Evolutionary conservation across 2,329 filamentous ascomycete species (phyloP).

Genomic region (Cordyceps farinosa): DNA sequence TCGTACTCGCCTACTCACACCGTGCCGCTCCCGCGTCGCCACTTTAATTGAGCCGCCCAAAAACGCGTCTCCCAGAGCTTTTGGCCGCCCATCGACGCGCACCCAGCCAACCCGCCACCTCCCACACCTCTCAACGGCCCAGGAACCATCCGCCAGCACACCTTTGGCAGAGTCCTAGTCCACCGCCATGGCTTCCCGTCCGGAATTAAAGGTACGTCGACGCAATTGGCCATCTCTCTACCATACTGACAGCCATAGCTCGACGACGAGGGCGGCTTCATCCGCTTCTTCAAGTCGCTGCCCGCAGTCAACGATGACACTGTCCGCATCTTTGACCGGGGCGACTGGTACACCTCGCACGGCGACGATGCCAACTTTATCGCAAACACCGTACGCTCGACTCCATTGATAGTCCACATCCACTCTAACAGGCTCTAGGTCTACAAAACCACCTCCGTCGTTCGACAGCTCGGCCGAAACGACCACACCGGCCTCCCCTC

Average conservation of each 20-base stretch:
- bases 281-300: slow-evolving; percentile 90
- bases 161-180: not conserved
- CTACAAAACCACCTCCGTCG: slow-evolving; percentile 95
- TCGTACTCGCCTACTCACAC: not conserved
- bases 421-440: slow-evolving; percentile 48
- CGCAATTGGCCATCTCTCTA: not conserved
- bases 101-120: not conserved
- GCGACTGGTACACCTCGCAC: slow-evolving; percentile 95
- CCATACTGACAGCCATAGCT: slow-evolving; percentile 51
- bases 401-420: not conserved
- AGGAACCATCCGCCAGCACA: not conserved
- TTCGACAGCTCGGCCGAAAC: slow-evolving; percentile 81
- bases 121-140: not conserved
- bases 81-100: slow-evolving; percentile 17
- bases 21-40: slow-evolving; percentile 17
- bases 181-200: slow-evolving; percentile 63
- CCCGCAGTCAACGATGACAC: slow-evolving; percentile 67
- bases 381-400: slow-evolving; percentile 60
- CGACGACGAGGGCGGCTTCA: slow-evolving; percentile 96
- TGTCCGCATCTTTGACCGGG: slow-evolving; percentile 87
- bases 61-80: slow-evolving; percentile 24
- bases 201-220: slow-evolving; percentile 61
- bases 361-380: slow-evolving; percentile 82
- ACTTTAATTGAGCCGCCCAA: slow-evolving; percentile 22
- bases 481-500: slow-evolving; percentile 84